Conservation (phyloP, 2,329 filamentous ascomycete genomes). For the Penicillium sp. region DNA sequence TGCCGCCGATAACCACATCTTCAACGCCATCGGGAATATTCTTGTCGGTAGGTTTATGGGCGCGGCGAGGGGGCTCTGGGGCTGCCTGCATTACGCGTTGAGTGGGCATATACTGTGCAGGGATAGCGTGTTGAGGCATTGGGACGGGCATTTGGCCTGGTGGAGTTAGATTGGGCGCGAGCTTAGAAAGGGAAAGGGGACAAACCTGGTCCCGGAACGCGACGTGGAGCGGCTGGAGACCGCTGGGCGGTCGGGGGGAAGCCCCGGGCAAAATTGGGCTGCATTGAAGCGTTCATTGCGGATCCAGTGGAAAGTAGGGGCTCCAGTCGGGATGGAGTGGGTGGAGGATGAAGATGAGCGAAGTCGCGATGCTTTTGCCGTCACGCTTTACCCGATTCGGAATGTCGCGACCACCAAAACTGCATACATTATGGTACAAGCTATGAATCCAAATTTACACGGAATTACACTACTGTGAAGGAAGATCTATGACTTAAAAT, state of each 20-base stretch:
- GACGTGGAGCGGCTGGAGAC: constrained; percentile 45
- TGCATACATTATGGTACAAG: not conserved
- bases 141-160: constrained; percentile 36
- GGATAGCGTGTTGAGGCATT: constrained; percentile 38
- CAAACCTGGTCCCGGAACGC: constrained; percentile 40
- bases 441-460: not conserved
- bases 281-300: constrained; percentile 43
- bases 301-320: constrained; percentile 14
- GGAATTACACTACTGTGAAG: not conserved
- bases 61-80: constrained; percentile 68
- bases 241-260: constrained; percentile 42
- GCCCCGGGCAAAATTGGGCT: constrained; percentile 43
- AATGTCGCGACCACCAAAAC: constrained; percentile 11
- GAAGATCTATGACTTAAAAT: not conserved
- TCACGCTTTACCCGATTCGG: constrained; percentile 39
- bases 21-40: constrained; percentile 90
- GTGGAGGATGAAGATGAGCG: constrained; percentile 22
- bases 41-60: constrained; percentile 90
- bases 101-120: constrained; percentile 39
- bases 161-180: constrained; percentile 12
- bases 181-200: constrained; percentile 18
- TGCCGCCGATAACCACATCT: constrained; percentile 76
- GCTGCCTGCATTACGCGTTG: constrained; percentile 41
- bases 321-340: constrained; percentile 16
- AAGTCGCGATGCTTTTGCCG: constrained; percentile 39